Evolutionary conservation across 176 grass and related monocot species (phyloP).

Genomic region (Hyparrhenia diplandra): DNA sequence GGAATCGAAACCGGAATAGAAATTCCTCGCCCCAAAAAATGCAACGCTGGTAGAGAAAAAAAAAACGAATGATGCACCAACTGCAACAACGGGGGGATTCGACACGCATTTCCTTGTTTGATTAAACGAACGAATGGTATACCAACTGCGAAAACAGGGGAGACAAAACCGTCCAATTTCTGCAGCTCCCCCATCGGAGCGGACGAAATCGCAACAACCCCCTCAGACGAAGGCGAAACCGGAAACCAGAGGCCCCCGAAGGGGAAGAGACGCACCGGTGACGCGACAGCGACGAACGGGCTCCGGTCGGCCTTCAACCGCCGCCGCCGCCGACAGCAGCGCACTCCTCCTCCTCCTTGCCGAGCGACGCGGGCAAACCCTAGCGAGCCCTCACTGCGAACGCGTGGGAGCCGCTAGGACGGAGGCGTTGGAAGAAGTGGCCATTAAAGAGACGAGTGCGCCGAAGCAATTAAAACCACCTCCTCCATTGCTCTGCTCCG

Average conservation of each 20-base stretch:
- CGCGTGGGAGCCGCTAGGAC: neutral
- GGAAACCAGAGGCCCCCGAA: neutral
- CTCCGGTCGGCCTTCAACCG: neutral
- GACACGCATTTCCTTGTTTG: constrained; percentile 26
- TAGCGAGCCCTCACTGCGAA: constrained; percentile 11
- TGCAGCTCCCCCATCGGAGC: neutral
- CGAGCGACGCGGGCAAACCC: constrained; percentile 10
- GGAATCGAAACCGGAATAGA: constrained; percentile 1
- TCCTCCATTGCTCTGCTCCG: constrained; percentile 30
- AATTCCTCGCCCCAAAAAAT: neutral
- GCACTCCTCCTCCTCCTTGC: neutral
- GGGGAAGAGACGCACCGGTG: constrained; percentile 9
- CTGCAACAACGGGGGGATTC: constrained; percentile 1
- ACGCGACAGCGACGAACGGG: neutral
- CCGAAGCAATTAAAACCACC: constrained; percentile 38
- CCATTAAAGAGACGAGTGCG: constrained; percentile 46
- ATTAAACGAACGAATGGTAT: neutral
- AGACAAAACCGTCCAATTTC: neutral
- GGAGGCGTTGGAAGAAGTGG: constrained; percentile 20
- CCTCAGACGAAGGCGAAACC: neutral
- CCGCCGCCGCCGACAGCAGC: neutral
- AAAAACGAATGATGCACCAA: too few relatives aligned
- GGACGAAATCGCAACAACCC: neutral
- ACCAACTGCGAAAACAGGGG: neutral
- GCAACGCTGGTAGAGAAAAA: neutral